These are phyloP conservation scores for Usnea hakonensis DNA, from an alignment of 495 filamentous ascomycete species.

Conservation along the genomic window DNA sequence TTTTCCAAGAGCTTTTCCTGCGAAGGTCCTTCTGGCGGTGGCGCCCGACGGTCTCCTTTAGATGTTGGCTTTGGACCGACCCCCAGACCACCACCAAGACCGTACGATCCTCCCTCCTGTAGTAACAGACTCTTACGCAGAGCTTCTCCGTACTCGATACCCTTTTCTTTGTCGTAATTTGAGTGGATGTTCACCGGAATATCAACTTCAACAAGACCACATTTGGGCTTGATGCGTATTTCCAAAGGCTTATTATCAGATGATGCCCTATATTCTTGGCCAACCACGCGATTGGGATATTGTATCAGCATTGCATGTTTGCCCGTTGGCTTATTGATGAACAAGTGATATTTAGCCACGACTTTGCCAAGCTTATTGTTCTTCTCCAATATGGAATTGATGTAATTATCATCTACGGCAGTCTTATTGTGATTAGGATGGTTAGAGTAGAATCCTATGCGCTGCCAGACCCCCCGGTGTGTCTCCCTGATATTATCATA, in stretches of 20 bases:
- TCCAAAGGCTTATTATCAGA: conserved; percentile 47
- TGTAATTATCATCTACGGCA: background rate
- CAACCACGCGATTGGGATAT: conserved; percentile 50
- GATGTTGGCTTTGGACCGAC: conserved; percentile 28
- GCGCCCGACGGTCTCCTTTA: conserved; percentile 23
- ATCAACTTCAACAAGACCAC: conserved; percentile 68
- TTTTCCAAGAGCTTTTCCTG: conserved; percentile 36
- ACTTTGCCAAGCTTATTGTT: background rate
- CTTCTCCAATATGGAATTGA: background rate
- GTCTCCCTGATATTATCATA: background rate
- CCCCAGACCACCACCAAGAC: conserved; percentile 53
- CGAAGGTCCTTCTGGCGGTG: conserved; percentile 12
- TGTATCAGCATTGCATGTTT: conserved; percentile 47
- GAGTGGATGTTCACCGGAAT: conserved; percentile 52
- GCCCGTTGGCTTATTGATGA: conserved; percentile 13
- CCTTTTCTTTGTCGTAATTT: conserved; percentile 60
- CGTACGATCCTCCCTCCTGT: conserved; percentile 51
- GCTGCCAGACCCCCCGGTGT: background rate
- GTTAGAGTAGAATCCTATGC: background rate
- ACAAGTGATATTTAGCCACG: conserved; percentile 17
- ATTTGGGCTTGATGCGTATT: conserved; percentile 58
- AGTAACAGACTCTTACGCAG: conserved; percentile 46
- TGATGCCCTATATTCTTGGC: conserved; percentile 49
- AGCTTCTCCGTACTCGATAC: conserved; percentile 57
- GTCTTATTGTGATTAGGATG: conserved; percentile 1